phyloP scores from a whole-genome alignment of 1,139 yeast genomes.

The Keqinozyma sinolaborantium region DNA sequence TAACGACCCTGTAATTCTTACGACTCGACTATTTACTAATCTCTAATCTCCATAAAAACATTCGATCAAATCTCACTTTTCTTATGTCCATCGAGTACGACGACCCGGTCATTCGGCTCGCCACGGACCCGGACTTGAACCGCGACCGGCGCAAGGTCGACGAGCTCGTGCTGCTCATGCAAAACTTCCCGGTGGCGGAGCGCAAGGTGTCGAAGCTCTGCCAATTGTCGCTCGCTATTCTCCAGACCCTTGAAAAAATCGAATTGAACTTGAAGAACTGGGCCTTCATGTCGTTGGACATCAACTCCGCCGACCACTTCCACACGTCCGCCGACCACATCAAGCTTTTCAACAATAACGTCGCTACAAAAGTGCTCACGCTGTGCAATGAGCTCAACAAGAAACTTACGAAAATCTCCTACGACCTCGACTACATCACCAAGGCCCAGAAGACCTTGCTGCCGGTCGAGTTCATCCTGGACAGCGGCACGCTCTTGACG shows the following conservation, averaged over 20 bases:
- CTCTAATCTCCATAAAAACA: background rate
- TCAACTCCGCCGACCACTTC: conserved; percentile 42
- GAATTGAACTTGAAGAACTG: conserved; percentile 48
- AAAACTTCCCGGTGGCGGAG: conserved; percentile 42
- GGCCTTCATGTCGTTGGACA: conserved; percentile 56
- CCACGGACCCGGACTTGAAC: conserved; percentile 49
- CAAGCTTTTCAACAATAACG: conserved; percentile 41
- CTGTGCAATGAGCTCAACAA: conserved; percentile 47
- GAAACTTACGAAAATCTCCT: conserved; percentile 35
- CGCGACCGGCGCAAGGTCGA: conserved; percentile 40
- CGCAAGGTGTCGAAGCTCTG: conserved; percentile 49
- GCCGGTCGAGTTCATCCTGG: conserved; percentile 49
- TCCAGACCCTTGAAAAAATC: conserved; percentile 49
- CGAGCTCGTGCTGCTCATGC: conserved; percentile 38
- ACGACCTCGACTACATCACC: conserved; percentile 47
- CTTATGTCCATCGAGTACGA: conserved; percentile 16
- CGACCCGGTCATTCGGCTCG: conserved; percentile 47
- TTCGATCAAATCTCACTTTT: background rate
- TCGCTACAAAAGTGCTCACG: conserved; percentile 47
- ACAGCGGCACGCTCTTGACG: conserved; percentile 56
- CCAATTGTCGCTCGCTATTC: conserved; percentile 42
- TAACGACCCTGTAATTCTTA: too few species aligned
- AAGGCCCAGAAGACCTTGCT: conserved; percentile 36
- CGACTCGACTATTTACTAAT: too few species aligned
- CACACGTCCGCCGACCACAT: conserved; percentile 24